Conservation (phyloP, 2,329 filamentous ascomycete genomes). For the Paecilomyces sp. region DNA sequence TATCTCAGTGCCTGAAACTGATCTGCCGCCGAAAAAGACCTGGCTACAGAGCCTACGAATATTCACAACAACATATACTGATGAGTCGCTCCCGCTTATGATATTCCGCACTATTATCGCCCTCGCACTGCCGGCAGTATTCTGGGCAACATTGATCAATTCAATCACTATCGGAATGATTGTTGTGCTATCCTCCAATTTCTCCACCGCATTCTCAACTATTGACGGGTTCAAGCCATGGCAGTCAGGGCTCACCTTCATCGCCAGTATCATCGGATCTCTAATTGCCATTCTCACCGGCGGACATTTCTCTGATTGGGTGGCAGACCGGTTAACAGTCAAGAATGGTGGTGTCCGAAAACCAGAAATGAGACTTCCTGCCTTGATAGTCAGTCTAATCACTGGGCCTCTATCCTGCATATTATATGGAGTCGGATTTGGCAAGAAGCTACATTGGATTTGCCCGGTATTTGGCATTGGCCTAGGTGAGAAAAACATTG, state of each 20-base stretch:
- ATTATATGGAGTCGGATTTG: no score
- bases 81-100: not conserved
- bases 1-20: no score
- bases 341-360: constrained; percentile 1
- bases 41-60: no score
- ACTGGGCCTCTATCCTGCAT: no score
- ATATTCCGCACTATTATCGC: not conserved
- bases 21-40: no score
- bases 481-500: no score
- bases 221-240: not conserved
- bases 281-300: constrained; percentile 18
- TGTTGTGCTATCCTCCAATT: not conserved
- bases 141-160: not conserved
- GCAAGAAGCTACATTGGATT: no score
- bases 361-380: constrained; percentile 1
- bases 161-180: not conserved
- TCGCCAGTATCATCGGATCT: not conserved
- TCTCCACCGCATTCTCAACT: not conserved
- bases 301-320: constrained; percentile 30
- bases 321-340: constrained; percentile 18
- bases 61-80: no score
- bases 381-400: not conserved
- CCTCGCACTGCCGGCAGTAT: not conserved
- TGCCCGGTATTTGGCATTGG: no score
- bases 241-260: not conserved